Evolutionary conservation across 1,139 yeast species (phyloP), one percentile per base, ranked within the genome.

Genomic region (Geotrichum citri-aurantii): DNA sequence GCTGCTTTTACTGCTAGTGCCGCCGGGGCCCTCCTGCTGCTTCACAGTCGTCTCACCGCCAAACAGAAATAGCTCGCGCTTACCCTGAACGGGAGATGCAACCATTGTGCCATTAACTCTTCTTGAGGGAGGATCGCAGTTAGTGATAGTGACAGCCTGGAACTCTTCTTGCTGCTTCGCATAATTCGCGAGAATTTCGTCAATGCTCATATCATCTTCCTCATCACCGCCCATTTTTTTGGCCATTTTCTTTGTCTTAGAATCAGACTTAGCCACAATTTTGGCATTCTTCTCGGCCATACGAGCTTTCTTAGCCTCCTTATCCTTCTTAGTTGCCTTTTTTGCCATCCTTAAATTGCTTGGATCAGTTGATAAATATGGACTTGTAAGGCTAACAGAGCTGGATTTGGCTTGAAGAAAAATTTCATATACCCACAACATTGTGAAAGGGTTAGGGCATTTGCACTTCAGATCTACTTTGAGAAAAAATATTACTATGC

Each of bases 281-380:
- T 92, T 92, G 74, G 86, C 86, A 62, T 82, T 84, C 77, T 93
- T 93, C 64, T 84, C 92, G 31, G 93, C 96, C 47, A 87, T 77
- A 55, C 96, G 82, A 33, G 95, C 95, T 81, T 91, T 91, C 73
- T 91, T 90, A 66, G 96, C 90, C 55, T 89, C 97, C 73, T 90
- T 90, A 62, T 88, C 84, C 73, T 89, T 88, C 74, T 89, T 89
- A 73, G 88, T 89, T 74, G 88, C 87, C 75, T 90, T 91, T 75
- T 89, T 91, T 12, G 91, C 96, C 96, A 88, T 87, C 19, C 12
- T 47, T 48, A 21, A 29, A 29, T 23, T 11, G 17, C 37, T 51
- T 53, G 1, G 23, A 46, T 26, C 31, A 12, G 29, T 4, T 27
- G 37, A n/a, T 24, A 8, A 23, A 23, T 40, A 51, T 37, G 21